Evolutionary conservation across 176 grass and related monocot species (phyloP), one percentile per base, ranked within the genome.

Genomic region (Avena atlantica): DNA sequence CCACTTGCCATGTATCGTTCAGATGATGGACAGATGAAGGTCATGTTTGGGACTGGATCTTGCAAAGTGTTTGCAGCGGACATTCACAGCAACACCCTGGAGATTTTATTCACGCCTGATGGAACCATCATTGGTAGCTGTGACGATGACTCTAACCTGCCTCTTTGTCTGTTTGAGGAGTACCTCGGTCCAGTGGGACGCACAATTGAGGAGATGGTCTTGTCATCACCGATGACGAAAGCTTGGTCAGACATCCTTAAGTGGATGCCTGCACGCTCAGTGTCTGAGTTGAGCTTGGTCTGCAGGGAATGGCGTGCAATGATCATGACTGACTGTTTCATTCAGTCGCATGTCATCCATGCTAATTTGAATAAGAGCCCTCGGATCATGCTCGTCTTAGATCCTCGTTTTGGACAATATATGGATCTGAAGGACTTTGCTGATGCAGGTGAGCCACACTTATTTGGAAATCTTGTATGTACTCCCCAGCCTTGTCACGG

Each of bases 241-340:
- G 86, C 74, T 68, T 86, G 74, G 86, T 82, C 61, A 0, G 15
- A 87, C 48, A 66, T 87, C 70, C 70, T 87, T 12, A 76, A 82
- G 47, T 87, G 86, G 86, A 34, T 87, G 49, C 86, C 86, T 2
- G 15, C 70, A 2, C 44, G 4, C 58, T 55, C 78, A 7, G 58
- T 87, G 23, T 63, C 50, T 57, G 31, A 82, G n/a, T 20, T 87
- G 47, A 76, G 58, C 49, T 66, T 81, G 27, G 86, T 87, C 1
- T 67, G 79, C 70, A 55, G 68, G 70, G 69, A 81, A 47, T 87
- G 58, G 86, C 59, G 78, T 5, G 70, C 19, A 5, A 76, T 87
- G 86, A 14, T 82, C 31, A 67, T 55, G 79, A 21, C 59, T 10
- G 47, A 76, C 79, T 5, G 2, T 40, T 87, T 87, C 48, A 82